Conservation (phyloP, 2,329 filamentous ascomycete species). For the Colletotrichum sp. region DNA sequence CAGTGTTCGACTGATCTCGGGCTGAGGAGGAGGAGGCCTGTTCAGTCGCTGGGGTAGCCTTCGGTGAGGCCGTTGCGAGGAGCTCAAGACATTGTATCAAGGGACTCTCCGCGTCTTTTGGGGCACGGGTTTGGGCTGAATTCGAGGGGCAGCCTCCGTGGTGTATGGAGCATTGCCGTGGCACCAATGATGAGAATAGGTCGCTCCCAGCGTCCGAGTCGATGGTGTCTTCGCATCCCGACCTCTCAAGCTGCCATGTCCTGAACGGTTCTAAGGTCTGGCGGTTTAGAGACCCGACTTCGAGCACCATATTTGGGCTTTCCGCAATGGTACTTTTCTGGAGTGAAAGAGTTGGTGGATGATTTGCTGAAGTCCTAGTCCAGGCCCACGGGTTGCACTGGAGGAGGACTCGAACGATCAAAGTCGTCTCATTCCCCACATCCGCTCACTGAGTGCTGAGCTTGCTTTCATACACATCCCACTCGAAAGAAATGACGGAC, state of each 20-base stretch:
- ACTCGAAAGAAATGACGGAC: background rate
- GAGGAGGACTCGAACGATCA: background rate
- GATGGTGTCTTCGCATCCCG: background rate
- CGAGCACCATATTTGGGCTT: slow-evolving; percentile 9
- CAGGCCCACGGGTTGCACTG: background rate
- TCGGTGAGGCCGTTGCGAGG: background rate
- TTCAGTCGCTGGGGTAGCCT: background rate
- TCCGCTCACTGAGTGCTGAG: background rate
- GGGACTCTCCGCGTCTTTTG: background rate
- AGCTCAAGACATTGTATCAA: background rate
- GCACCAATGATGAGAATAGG: background rate
- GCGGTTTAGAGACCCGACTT: slow-evolving; percentile 13
- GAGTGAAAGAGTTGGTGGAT: background rate
- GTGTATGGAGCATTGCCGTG: background rate
- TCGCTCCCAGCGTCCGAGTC: background rate
- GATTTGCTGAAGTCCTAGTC: background rate
- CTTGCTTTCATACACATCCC: background rate
- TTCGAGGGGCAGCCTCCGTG: background rate
- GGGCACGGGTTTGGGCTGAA: background rate
- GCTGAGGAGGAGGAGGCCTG: background rate
- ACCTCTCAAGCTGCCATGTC: background rate
- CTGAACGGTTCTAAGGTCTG: slow-evolving; percentile 8
- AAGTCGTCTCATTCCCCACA: background rate
- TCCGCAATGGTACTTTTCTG: background rate
- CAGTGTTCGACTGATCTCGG: background rate